Evolutionary conservation across 2,329 filamentous ascomycete genomes (phyloP).

Genomic region (Aspergillus japonicus): DNA sequence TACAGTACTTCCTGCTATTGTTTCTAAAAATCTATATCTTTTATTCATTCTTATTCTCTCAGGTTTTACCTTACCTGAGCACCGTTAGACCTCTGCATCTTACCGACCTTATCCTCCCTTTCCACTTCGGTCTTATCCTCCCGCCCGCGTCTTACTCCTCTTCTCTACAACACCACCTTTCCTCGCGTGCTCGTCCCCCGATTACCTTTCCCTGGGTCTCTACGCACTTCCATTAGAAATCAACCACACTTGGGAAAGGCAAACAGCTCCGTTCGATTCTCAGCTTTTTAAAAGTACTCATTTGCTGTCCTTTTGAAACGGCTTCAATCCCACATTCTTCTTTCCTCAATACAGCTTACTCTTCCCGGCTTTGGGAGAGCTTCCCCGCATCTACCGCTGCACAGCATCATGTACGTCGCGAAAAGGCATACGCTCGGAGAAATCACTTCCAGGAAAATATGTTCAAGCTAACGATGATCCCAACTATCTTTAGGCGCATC

Average conservation of each 20-base stretch:
- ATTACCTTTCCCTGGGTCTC: neutral
- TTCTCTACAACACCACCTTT: conserved; percentile 2
- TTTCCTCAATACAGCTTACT: neutral
- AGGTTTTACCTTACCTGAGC: neutral
- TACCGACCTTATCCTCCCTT: neutral
- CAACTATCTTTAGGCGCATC: conserved; percentile 64
- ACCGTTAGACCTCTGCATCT: neutral
- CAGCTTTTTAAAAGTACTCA: neutral
- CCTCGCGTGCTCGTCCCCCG: neutral
- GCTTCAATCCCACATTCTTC: neutral
- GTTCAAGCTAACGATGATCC: neutral
- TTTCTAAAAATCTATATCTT: neutral
- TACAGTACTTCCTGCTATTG: too few relatives aligned
- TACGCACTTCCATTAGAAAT: neutral
- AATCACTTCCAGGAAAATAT: neutral
- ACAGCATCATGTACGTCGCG: conserved; percentile 22
- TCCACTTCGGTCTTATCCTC: neutral
- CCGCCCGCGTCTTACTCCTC: neutral
- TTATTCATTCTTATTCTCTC: neutral
- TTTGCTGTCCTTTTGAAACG: neutral
- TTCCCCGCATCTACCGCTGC: conserved; percentile 19
- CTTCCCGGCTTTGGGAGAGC: conserved; percentile 7
- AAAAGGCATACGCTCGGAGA: neutral
- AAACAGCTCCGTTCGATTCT: neutral
- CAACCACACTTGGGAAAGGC: neutral